Base-by-base conservation (phyloP, 495 filamentous ascomycete genomes). In the Bathelium albidoporum region DNA sequence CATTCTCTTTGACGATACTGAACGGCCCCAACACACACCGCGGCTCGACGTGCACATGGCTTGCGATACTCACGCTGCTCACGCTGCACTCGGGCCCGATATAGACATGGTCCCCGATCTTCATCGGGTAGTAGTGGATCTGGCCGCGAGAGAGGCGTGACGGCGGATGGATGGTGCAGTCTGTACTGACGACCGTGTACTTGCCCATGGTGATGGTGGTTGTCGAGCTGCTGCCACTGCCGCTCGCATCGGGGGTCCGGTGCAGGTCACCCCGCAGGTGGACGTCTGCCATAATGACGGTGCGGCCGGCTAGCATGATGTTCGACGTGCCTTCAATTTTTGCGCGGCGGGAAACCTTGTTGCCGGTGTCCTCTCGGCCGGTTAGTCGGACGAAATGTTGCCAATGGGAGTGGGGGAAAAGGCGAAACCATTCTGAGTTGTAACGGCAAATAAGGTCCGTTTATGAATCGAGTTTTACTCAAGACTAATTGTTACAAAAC, bases 301-400 rank as follows among this genome's bases (percentile, higher is more conserved):
- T 94, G 75, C 93, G 95, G 63, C 94, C 94, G 68, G 90, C 93
- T 16, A 98, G 89, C 76, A 96, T 95, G 74, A 98, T 96, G 78
- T 97, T 93, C 64, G 93, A 90, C 29, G 91, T 95, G 71, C 94
- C 94, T 73, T 95, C 86, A 67, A 98, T 88, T 69, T 87, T 85
- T 59, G 88, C 86, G 59, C 89, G 89, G 69, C 94, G 90, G 39
- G 92, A 93, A 68, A 98, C 92, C 80, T 97, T 97, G 82, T 98
- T 98, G 66, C 94, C 94, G 31, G 91, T 97, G 78, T 96, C 91
- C 90, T 95, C 64, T 29, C 11, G 24, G 31, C 18, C 1, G 9
- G 58, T 34, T 31, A 36, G 44, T 26, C 26, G 60, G 22, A 52
- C 16, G n/a, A 39, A 43, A 32, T 39, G 2, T 32, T 24, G 29